phyloP scores from a whole-genome alignment of 2,329 filamentous ascomycete species.

The Paraconiothyrium sp. region DNA sequence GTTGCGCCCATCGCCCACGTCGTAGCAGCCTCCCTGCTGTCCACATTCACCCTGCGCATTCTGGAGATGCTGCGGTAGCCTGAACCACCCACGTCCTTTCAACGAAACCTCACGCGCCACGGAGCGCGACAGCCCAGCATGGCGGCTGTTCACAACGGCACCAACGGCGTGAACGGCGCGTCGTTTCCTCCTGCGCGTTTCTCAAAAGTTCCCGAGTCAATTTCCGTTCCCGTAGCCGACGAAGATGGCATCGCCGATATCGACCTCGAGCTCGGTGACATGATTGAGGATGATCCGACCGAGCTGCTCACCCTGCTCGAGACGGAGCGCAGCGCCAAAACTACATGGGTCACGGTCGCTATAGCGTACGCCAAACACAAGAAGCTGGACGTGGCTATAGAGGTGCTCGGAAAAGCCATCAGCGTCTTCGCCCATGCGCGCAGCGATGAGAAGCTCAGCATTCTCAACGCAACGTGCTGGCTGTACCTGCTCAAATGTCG shows the following conservation, averaged over 20 bases:
- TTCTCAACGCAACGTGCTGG: constrained; percentile 88
- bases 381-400: constrained; percentile 84
- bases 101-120: constrained; percentile 24
- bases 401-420: constrained; percentile 76
- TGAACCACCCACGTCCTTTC: not conserved
- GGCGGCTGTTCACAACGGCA: constrained; percentile 58
- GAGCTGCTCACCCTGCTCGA: constrained; percentile 95
- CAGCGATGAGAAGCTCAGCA: constrained; percentile 83
- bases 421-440: constrained; percentile 74
- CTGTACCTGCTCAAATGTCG: constrained; percentile 89
- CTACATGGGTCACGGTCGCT: constrained; percentile 98
- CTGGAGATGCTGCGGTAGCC: constrained; percentile 14
- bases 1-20: constrained; percentile 6
- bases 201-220: constrained; percentile 68
- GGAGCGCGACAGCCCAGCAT: constrained; percentile 49
- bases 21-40: constrained; percentile 7
- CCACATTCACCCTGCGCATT: not conserved
- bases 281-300: constrained; percentile 87
- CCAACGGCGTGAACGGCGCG: constrained; percentile 63
- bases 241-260: constrained; percentile 74
- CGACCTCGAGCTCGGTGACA: constrained; percentile 88
- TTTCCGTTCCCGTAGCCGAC: constrained; percentile 71
- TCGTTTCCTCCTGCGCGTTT: constrained; percentile 60
- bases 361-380: constrained; percentile 96
- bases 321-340: constrained; percentile 89